Evolutionary conservation across 2,329 filamentous ascomycete species (phyloP), one percentile per base, ranked within the genome.

Genomic region (Venturiaceae sp.): DNA sequence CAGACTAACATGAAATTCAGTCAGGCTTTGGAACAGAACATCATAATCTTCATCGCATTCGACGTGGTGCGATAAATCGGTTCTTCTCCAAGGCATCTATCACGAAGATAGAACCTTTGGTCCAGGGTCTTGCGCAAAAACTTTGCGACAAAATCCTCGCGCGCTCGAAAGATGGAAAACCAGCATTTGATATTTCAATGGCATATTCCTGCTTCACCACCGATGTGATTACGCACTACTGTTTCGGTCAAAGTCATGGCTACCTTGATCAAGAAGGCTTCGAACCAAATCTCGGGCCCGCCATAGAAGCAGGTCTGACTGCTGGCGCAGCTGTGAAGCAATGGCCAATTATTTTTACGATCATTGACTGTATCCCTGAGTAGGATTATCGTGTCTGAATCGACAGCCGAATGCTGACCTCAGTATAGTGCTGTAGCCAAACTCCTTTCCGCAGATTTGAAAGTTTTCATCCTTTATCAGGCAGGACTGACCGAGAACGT

Each of bases 51-150:
- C 71, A 74, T 61, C 67, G 67, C 19, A 46, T 62, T 11, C 65
- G 70, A 28, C 66, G 67, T 41, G 63, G 62, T 5, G 66, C 71
- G 1, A 57, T 73, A 14, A 68, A 65, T 58, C 67, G 66, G 8
- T 73, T 71, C 64, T 73, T 74, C 60, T 72, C 69, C 11, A 65
- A 65, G 57, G 41, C 60, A 4, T 55, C 60, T 6, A 62, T 69
- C 30, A 56, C 37, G 0, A 37, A 46, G 3, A 53, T 68, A 1
- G 65, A 68, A 44, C 62, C 63, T 1, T 36, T 62, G 21, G 65
- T 70, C 19, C 59, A 60, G 5, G 57, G 36, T 21, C 36, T 56
- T 19, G 46, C 53, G n/a, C 56, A 61, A 13, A 36, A 41, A 34
- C 53, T 62, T 7, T 59, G 55, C 39, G 13, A 53, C 23, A 55